Percentiles rank a stretch among this genome's conserved stretches.
phyloP scores from a whole-genome alignment of 345 rosid species.

The Sisymbrium altissimum region DNA sequence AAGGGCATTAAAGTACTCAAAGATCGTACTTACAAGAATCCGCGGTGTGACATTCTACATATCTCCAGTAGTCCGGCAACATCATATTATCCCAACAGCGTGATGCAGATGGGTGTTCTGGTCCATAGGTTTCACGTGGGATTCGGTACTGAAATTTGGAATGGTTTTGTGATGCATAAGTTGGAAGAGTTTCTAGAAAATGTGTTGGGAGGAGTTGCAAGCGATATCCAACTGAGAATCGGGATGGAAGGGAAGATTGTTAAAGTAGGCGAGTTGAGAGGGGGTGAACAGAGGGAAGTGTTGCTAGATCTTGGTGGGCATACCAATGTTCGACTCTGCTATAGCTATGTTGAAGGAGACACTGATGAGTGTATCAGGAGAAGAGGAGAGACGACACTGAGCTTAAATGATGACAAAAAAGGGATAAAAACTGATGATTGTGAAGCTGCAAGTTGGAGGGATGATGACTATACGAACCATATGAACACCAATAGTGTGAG shows the following conservation, averaged over 20 bases:
- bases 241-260: slow-evolving; percentile 55
- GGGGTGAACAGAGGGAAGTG: slow-evolving; percentile 63
- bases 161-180: slow-evolving; percentile 74
- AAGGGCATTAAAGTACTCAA: slow-evolving; percentile 74
- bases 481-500: slow-evolving; percentile 42
- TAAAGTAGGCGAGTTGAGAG: slow-evolving; percentile 62
- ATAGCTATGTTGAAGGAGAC: slow-evolving; percentile 74
- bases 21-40: slow-evolving; percentile 80
- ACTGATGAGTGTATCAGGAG: slow-evolving; percentile 42
- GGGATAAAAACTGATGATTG: slow-evolving; percentile 40
- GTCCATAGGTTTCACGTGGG: slow-evolving; percentile 80
- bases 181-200: slow-evolving; percentile 68
- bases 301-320: slow-evolving; percentile 50
- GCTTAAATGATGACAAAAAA: slow-evolving; percentile 1
- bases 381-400: slow-evolving; percentile 61
- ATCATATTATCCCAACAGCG: slow-evolving; percentile 35
- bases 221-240: slow-evolving; percentile 65
- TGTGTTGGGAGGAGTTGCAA: slow-evolving; percentile 52
- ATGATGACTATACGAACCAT: slow-evolving; percentile 9
- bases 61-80: slow-evolving; percentile 62
- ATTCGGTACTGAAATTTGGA: slow-evolving; percentile 45
- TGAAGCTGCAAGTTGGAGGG: slow-evolving; percentile 31
- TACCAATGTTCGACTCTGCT: slow-evolving; percentile 44
- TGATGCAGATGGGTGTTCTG: slow-evolving; percentile 49
- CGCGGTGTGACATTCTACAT: slow-evolving; percentile 58